A percentile compares a stretch with the other conserved stretches of the same genome.
Conservation (phyloP, 2,329 filamentous ascomycete genomes). For the Clarireedia paspali region DNA sequence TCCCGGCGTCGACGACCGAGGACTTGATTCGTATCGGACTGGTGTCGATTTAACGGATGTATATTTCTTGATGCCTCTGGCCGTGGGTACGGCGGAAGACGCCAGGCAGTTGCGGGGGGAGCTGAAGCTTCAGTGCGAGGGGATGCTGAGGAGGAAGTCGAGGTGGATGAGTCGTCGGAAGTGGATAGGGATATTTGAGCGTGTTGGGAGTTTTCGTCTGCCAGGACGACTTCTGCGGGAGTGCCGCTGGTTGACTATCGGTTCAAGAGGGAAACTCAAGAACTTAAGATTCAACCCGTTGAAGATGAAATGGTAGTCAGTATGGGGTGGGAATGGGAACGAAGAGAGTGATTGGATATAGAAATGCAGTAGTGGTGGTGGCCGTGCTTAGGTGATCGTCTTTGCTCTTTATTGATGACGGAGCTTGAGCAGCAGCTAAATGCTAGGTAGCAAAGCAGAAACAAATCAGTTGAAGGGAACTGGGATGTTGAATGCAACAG, state of each 20-base stretch:
- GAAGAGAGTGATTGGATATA: not conserved
- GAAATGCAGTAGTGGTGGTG: not conserved
- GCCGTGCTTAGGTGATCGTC: not conserved
- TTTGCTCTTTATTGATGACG: not conserved
- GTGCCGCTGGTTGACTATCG: slow-evolving; percentile 30
- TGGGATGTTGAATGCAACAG: not conserved
- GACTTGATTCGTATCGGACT: slow-evolving; percentile 30
- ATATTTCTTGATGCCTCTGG: not conserved
- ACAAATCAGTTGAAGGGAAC: not conserved
- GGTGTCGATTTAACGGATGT: not conserved
- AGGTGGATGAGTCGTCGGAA: slow-evolving; percentile 58
- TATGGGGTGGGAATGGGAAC: not conserved
- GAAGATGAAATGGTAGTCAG: not conserved
- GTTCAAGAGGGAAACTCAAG: slow-evolving; percentile 6
- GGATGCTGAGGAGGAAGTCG: slow-evolving; percentile 43
- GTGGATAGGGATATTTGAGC: slow-evolving; percentile 49
- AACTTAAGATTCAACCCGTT: not conserved
- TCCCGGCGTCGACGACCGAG: slow-evolving; percentile 44
- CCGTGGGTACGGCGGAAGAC: not conserved
- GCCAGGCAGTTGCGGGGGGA: slow-evolving; percentile 22
- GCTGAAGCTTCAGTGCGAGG: slow-evolving; percentile 40
- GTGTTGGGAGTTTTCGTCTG: slow-evolving; percentile 55
- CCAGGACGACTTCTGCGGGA: slow-evolving; percentile 61
- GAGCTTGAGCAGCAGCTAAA: not conserved
- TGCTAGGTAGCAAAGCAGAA: not conserved